These are phyloP conservation scores for Boeremia lycopersici DNA, from an alignment of 2,329 filamentous ascomycete genomes.

Conservation along the genomic window DNA sequence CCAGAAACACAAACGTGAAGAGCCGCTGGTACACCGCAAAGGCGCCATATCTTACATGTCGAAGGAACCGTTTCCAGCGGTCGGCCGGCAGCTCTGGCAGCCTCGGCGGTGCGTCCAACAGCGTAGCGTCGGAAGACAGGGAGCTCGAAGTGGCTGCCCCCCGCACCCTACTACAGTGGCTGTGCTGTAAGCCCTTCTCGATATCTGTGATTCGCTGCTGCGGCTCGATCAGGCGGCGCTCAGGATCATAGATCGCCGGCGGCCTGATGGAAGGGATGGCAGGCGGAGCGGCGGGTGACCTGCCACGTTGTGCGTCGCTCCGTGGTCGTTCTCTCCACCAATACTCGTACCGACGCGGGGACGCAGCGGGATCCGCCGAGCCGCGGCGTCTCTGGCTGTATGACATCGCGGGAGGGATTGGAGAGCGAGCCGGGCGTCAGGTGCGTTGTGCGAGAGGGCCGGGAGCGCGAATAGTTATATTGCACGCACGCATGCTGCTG, in stretches of 20 bases:
- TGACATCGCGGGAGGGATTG: conserved; percentile 23
- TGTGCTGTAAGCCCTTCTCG: conserved; percentile 25
- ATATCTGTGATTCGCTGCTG: conserved; percentile 10
- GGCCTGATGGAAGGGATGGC: conserved; percentile 6
- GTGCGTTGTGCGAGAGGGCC: conserved; percentile 19
- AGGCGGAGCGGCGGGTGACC: conserved; percentile 1
- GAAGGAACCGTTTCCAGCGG: conserved; percentile 12
- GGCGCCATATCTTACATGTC: conserved; percentile 24
- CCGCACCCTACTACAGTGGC: neutral
- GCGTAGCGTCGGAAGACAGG: neutral
- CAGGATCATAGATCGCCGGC: conserved; percentile 17
- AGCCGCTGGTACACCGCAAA: conserved; percentile 49
- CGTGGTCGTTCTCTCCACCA: conserved; percentile 19
- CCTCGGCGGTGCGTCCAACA: neutral
- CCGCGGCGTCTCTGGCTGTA: conserved; percentile 16
- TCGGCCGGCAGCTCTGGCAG: neutral
- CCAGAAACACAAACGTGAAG: conserved; percentile 50
- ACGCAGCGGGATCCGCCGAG: conserved; percentile 3
- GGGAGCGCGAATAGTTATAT: conserved; percentile 25
- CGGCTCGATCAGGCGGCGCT: conserved; percentile 11
- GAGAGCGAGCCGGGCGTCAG: conserved; percentile 7
- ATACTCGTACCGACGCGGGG: conserved; percentile 16
- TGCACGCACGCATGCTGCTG: conserved; percentile 1
- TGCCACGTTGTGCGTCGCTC: conserved; percentile 4
- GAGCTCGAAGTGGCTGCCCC: neutral